These are phyloP conservation scores for Penicillium cataractarum DNA, from an alignment of 495 filamentous ascomycete species.

Conservation along the genomic window DNA sequence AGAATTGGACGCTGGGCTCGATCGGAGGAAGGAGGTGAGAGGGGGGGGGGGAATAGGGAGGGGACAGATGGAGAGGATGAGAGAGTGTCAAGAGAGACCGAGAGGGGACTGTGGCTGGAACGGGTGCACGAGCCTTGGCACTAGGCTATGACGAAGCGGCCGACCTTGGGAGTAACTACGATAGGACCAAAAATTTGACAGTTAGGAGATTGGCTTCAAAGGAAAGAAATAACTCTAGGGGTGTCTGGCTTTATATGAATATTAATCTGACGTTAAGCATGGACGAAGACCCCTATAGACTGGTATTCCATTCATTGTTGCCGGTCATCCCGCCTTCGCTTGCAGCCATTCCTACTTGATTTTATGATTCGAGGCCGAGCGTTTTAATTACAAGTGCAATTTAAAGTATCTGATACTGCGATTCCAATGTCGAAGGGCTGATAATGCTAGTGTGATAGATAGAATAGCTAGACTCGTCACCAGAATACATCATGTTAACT, in stretches of 20 bases:
- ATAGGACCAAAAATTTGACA: background rate
- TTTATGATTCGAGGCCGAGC: background rate
- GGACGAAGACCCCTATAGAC: background rate
- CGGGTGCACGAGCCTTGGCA: constrained; percentile 34
- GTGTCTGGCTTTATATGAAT: background rate
- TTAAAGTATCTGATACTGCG: background rate
- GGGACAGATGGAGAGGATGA: constrained; percentile 4
- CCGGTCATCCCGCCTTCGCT: constrained; percentile 1
- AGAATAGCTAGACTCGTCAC: background rate
- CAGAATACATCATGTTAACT: background rate
- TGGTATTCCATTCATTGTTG: background rate
- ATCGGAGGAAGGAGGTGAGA: constrained; percentile 5
- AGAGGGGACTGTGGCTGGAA: constrained; percentile 37
- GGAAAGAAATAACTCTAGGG: background rate
- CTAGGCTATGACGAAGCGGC: constrained; percentile 32
- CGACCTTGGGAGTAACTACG: constrained; percentile 1
- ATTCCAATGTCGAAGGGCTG: background rate
- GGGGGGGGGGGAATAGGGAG: constrained; percentile 1
- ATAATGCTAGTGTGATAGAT: background rate
- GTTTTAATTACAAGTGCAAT: background rate
- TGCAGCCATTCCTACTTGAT: background rate
- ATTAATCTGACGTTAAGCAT: background rate
- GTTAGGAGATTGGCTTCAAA: background rate
- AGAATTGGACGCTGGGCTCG: background rate
- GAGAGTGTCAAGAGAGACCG: constrained; percentile 20